Percentiles rank a stretch among this genome's conserved stretches.
phyloP scores from a whole-genome alignment of 768 basidiomycete species.

The Boletales sp. region DNA sequence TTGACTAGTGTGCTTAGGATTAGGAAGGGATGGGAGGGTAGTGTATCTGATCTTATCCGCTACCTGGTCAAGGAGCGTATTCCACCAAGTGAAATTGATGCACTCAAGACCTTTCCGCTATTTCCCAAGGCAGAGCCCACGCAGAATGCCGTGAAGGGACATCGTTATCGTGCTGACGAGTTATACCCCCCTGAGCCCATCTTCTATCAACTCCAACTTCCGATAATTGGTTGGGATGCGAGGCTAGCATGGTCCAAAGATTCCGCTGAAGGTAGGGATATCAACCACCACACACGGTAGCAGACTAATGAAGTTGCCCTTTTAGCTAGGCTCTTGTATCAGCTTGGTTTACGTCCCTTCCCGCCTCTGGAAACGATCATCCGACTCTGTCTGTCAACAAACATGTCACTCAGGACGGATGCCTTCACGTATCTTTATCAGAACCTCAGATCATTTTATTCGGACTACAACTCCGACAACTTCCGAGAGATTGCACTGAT shows the following conservation, averaged over 20 bases:
- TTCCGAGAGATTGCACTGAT: conserved; percentile 67
- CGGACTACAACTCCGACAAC: conserved; percentile 46
- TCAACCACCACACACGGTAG: not conserved
- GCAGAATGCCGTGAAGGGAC: conserved; percentile 25
- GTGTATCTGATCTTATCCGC: conserved; percentile 72
- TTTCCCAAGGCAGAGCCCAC: conserved; percentile 54
- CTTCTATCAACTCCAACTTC: conserved; percentile 67
- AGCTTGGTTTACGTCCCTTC: conserved; percentile 60
- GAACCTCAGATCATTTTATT: conserved; percentile 57
- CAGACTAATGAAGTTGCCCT: not conserved
- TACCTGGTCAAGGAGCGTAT: conserved; percentile 74
- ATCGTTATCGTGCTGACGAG: conserved; percentile 58
- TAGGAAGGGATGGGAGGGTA: conserved; percentile 72
- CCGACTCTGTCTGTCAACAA: conserved; percentile 55
- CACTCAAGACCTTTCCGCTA: conserved; percentile 57
- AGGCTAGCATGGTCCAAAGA: conserved; percentile 56
- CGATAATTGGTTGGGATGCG: conserved; percentile 81
- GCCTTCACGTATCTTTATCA: conserved; percentile 81
- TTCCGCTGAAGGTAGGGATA: conserved; percentile 73
- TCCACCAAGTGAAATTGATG: conserved; percentile 49
- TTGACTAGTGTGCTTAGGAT: conserved; percentile 42
- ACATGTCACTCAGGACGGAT: conserved; percentile 42
- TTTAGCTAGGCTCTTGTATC: conserved; percentile 73
- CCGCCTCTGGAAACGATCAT: conserved; percentile 69
- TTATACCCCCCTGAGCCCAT: conserved; percentile 79